Conservation (phyloP, 208 protist genomes). For the Crithidia expoeki region DNA sequence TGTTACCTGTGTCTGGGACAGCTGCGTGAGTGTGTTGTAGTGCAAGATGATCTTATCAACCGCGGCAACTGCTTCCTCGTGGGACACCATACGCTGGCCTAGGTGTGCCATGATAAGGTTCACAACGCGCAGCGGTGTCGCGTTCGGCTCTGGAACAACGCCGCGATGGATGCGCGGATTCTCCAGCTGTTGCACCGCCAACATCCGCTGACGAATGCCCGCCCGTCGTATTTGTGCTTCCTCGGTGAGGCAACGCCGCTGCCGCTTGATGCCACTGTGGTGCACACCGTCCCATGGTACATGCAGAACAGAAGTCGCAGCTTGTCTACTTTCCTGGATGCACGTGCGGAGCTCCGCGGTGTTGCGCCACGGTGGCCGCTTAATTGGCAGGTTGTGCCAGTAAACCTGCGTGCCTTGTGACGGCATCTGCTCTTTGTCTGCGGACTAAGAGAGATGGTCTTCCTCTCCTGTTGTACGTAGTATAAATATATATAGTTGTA, state of each 20-base stretch:
- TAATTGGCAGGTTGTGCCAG: conserved; percentile 29
- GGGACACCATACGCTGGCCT: conserved; percentile 22
- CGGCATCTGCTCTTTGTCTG: conserved; percentile 20
- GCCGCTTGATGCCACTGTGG: not conserved
- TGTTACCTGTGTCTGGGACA: conserved; percentile 11
- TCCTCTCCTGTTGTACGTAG: too few relatives aligned
- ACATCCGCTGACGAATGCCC: not conserved
- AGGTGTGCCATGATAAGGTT: conserved; percentile 67
- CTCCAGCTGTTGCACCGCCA: conserved; percentile 11
- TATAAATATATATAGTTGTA: too few relatives aligned
- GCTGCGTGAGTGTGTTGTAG: conserved; percentile 38
- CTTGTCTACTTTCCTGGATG: conserved; percentile 16
- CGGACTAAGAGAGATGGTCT: too few relatives aligned
- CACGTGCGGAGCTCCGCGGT: conserved; percentile 17
- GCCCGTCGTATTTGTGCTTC: not conserved
- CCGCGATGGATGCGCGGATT: conserved; percentile 27
- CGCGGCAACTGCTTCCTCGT: conserved; percentile 34
- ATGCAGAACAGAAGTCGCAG: not conserved
- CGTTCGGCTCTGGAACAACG: conserved; percentile 57
- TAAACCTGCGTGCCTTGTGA: conserved; percentile 34
- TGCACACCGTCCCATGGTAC: not conserved
- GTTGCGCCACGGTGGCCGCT: conserved; percentile 22
- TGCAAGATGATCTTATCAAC: conserved; percentile 32
- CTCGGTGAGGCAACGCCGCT: not conserved
- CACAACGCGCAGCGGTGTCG: conserved; percentile 55